Evolutionary conservation across 371 early-diverging fungal genomes (phyloP).

Genomic region (Vairimorpha ceranae): DNA sequence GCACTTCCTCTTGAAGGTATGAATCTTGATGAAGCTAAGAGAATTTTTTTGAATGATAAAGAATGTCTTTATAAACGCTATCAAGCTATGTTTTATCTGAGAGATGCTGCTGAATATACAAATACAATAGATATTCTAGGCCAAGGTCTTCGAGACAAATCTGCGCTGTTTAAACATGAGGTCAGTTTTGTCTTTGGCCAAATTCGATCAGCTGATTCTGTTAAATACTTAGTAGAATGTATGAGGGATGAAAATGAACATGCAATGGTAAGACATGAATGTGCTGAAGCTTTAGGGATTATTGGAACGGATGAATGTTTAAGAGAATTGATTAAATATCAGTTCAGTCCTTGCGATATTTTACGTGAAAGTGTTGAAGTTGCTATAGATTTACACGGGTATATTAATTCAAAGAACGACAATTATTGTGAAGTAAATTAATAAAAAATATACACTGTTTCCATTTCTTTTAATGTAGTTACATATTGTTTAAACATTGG

Average conservation of each 20-base stretch:
- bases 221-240: slow-evolving; percentile 73
- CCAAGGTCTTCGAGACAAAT: slow-evolving; percentile 69
- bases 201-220: slow-evolving; percentile 79
- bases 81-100: slow-evolving; percentile 90
- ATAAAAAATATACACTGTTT: no score
- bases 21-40: slow-evolving; percentile 78
- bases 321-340: slow-evolving; percentile 68
- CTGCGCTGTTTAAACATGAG: slow-evolving; percentile 91
- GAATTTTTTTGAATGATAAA: slow-evolving; percentile 68
- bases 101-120: slow-evolving; percentile 70
- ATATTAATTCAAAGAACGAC: slow-evolving; percentile 69
- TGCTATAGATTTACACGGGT: slow-evolving; percentile 89
- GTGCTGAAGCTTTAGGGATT: slow-evolving; percentile 96
- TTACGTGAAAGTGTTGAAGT: slow-evolving; percentile 90
- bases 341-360: slow-evolving; percentile 72
- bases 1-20: slow-evolving; percentile 62
- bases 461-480: no score
- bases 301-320: slow-evolving; percentile 83
- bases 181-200: no score
- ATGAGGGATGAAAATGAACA: slow-evolving; percentile 70
- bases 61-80: slow-evolving; percentile 81
- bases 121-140: slow-evolving; percentile 74
- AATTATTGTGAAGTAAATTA: slow-evolving; percentile 56
- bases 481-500: slow-evolving; percentile 55
- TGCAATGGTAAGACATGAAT: slow-evolving; percentile 95